Evolutionary conservation across 768 basidiomycete species (phyloP), one percentile per base, ranked within the genome.

Genomic region (Cyathus striatus): DNA sequence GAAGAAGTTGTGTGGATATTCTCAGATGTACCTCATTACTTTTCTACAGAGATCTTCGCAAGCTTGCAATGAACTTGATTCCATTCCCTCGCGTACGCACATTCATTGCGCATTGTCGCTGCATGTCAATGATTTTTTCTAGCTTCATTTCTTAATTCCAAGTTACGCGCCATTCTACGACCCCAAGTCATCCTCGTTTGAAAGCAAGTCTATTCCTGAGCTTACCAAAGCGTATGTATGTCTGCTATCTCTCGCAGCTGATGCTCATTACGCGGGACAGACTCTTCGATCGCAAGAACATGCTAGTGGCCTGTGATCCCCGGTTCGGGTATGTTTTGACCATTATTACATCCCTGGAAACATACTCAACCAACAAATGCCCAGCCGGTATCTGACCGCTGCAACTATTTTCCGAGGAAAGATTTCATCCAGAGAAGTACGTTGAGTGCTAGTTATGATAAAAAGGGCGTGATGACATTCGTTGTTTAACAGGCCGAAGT

Each of bases 111-210:
- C 43, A 21, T 13, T 37, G 47, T 30, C 33, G 35, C 17, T 18
- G 12, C 23, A n/a, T 42, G 16, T 22, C 13, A 25, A 17, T 38
- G 23, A 26, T 13, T 3, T 12, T 26, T 10, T 17, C 12, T 61
- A 95, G 84, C 77, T 98, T 41, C 95, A 99, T 61, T 99, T 97
- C 79, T 78, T 99, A 53, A 88, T 91, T 72, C 90, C 91, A 38
- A 93, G 90, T 50, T 96, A 92, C 60, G 92, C 91, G 0, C 96
- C 96, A 1, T 81, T 98, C 52, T 81, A 76, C 49, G 78, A 90
- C 50, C 72, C 79, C 2, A 79, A 78, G 42, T 70, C 81, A 1
- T 69, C 68, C 38, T 64, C 76, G 2, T 93, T 77, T 65, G 72
- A 83, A 49, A 71, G 72, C 20, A 62, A 73, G 34, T 78, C 78